Percentiles rank a stretch among this genome's conserved stretches.
These are phyloP conservation scores for Daldinia sp. DNA, from an alignment of 2,329 filamentous ascomycete species.

Conservation along the genomic window DNA sequence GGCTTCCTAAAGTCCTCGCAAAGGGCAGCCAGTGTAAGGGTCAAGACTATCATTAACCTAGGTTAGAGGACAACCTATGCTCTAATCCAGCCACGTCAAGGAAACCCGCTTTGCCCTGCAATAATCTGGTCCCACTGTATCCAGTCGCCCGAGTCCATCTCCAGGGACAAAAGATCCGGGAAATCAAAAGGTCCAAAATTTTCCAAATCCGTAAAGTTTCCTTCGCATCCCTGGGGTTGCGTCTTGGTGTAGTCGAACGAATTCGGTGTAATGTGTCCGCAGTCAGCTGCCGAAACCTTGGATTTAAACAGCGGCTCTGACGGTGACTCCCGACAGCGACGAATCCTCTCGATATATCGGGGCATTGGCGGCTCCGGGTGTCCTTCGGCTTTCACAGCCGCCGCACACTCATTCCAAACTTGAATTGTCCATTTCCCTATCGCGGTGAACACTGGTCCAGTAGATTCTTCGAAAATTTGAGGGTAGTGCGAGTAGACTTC, in stretches of 20 bases:
- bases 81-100: no score
- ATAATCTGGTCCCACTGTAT: constrained; percentile 44
- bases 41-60: no score
- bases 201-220: constrained; percentile 11
- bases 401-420: constrained; percentile 42
- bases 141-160: constrained; percentile 44
- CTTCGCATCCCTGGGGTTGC: constrained; percentile 5
- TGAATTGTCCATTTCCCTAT: constrained; percentile 43
- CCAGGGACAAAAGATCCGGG: constrained; percentile 39
- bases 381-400: constrained; percentile 33
- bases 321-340: constrained; percentile 27
- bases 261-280: not conserved
- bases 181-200: constrained; percentile 34
- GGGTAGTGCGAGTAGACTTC: constrained; percentile 38
- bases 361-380: constrained; percentile 34
- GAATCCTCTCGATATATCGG: constrained; percentile 38
- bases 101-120: constrained; percentile 29
- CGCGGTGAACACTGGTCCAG: constrained; percentile 39
- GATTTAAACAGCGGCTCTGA: constrained; percentile 3
- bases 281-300: not conserved
- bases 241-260: not conserved
- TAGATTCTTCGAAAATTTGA: constrained; percentile 31
- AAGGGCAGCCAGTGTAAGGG: no score
- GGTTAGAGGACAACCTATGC: no score
- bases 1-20: no score